A percentile compares a stretch with the other conserved stretches of the same genome.
Conservation (phyloP, 805 yeast genomes). For the Sugiyamaella boreocaroliniensis region DNA sequence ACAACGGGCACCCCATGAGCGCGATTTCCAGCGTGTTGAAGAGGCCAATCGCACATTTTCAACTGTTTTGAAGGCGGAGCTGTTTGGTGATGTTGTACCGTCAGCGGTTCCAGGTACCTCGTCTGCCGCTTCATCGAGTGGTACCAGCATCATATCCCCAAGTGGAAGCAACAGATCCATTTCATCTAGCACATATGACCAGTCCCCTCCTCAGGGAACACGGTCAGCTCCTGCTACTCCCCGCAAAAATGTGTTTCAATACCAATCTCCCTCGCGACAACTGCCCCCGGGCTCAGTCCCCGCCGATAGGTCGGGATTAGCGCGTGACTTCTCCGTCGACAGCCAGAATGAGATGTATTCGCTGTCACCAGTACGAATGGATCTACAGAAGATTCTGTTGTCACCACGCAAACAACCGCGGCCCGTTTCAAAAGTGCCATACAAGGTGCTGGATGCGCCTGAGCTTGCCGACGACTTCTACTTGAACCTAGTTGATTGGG, state of each 20-base stretch:
- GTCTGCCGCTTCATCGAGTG: constrained; percentile 1
- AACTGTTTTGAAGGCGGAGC: constrained; percentile 76
- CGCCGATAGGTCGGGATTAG: background rate
- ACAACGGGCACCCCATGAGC: constrained; percentile 38
- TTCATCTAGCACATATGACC: background rate
- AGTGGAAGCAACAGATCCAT: background rate
- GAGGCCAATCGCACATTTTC: constrained; percentile 86
- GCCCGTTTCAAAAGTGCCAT: constrained; percentile 78
- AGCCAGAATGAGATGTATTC: constrained; percentile 72
- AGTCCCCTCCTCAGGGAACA: constrained; percentile 2
- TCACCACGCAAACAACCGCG: constrained; percentile 79
- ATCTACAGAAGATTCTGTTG: constrained; percentile 68
- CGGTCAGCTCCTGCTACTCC: constrained; percentile 30
- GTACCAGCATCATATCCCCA: background rate
- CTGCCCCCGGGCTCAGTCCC: background rate
- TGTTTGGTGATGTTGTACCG: constrained; percentile 83
- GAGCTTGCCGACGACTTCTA: constrained; percentile 91
- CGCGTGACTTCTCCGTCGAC: constrained; percentile 33
- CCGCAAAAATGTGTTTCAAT: constrained; percentile 43
- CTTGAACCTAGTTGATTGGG: constrained; percentile 91
- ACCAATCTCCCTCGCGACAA: constrained; percentile 14
- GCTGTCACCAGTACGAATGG: constrained; percentile 81
- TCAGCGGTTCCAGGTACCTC: constrained; percentile 25
- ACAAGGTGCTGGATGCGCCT: constrained; percentile 92
- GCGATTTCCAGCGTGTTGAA: constrained; percentile 61